phyloP scores from a whole-genome alignment of 2,329 filamentous ascomycete genomes.

The Aureobasidium sp. region DNA sequence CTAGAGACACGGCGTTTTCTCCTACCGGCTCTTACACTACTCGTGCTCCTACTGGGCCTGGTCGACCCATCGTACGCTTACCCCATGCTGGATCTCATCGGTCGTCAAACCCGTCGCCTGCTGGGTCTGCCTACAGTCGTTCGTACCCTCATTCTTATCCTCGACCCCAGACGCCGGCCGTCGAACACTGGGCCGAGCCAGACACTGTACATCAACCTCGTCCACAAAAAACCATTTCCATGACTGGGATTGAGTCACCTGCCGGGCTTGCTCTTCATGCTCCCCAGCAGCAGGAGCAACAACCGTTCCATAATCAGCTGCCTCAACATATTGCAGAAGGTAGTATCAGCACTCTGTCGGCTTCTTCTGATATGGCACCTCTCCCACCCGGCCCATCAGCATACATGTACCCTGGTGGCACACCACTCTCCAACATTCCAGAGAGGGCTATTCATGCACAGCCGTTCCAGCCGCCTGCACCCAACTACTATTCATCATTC shows the following conservation, averaged over 20 bases:
- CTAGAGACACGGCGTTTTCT: slow-evolving; percentile 67
- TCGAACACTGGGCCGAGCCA: slow-evolving; percentile 51
- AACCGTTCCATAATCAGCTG: slow-evolving; percentile 93
- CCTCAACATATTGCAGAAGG: slow-evolving; percentile 58
- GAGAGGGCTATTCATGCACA: slow-evolving; percentile 86
- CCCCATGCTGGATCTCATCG: slow-evolving; percentile 51
- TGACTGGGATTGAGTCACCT: slow-evolving; percentile 86
- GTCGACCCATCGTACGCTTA: slow-evolving; percentile 68
- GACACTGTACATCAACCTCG: slow-evolving; percentile 87
- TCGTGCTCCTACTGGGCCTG: slow-evolving; percentile 40
- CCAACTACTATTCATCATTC: slow-evolving; percentile 51
- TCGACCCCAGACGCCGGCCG: slow-evolving; percentile 46
- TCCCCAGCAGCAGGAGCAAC: slow-evolving; percentile 60
- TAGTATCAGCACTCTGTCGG: slow-evolving; percentile 30
- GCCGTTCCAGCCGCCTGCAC: slow-evolving; percentile 65
- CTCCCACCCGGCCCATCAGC: slow-evolving; percentile 36
- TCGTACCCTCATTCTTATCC: slow-evolving; percentile 37
- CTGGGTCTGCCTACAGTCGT: slow-evolving; percentile 26
- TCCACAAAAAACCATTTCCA: slow-evolving; percentile 87
- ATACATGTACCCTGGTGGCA: slow-evolving; percentile 59
- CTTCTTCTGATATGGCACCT: slow-evolving; percentile 40
- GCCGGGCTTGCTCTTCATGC: slow-evolving; percentile 46
- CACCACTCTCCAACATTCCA: slow-evolving; percentile 83
- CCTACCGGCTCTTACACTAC: slow-evolving; percentile 65
- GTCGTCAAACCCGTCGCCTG: slow-evolving; percentile 23